These are phyloP conservation scores for Saururus chinensis DNA, from an alignment of 164 flowering plant species.

Conservation along the genomic window DNA sequence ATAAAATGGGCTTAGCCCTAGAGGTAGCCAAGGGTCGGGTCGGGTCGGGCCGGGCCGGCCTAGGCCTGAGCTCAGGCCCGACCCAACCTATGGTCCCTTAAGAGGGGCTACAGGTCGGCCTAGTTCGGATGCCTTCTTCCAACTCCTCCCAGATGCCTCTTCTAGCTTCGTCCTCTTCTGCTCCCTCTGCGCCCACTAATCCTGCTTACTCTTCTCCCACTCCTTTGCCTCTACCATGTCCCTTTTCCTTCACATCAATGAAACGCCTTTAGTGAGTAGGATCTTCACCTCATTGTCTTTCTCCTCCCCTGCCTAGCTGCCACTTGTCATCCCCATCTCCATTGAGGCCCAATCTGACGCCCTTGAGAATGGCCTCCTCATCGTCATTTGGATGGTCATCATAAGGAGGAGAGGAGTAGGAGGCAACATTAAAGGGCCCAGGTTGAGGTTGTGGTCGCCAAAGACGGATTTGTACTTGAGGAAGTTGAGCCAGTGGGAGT, in stretches of 20 bases:
- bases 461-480: slow-evolving; percentile 73
- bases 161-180: slow-evolving; percentile 40
- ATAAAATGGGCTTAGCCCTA: too few relatives aligned
- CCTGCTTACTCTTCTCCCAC: slow-evolving; percentile 25
- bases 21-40: too few relatives aligned
- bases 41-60: too few relatives aligned
- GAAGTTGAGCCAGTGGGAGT: slow-evolving; percentile 86
- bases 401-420: neutral
- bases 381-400: neutral
- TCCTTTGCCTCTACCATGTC: slow-evolving; percentile 40
- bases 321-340: too few relatives aligned
- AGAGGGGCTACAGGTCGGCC: too few relatives aligned
- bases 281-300: slow-evolving; percentile 34
- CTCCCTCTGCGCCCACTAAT: slow-evolving; percentile 51
- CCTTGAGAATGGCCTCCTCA: slow-evolving; percentile 15
- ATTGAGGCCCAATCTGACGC: slow-evolving; percentile 25
- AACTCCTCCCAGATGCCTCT: too few relatives aligned
- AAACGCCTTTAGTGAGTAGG: slow-evolving; percentile 16
- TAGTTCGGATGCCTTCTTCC: too few relatives aligned
- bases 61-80: too few relatives aligned
- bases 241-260: slow-evolving; percentile 38
- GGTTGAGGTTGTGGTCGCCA: slow-evolving; percentile 65
- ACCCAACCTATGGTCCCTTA: too few relatives aligned
- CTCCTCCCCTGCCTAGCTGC: slow-evolving; percentile 38
- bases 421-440: too few relatives aligned